Base-by-base conservation (phyloP, 345 rosid genomes). In the Clarkia xantiana region DNA sequence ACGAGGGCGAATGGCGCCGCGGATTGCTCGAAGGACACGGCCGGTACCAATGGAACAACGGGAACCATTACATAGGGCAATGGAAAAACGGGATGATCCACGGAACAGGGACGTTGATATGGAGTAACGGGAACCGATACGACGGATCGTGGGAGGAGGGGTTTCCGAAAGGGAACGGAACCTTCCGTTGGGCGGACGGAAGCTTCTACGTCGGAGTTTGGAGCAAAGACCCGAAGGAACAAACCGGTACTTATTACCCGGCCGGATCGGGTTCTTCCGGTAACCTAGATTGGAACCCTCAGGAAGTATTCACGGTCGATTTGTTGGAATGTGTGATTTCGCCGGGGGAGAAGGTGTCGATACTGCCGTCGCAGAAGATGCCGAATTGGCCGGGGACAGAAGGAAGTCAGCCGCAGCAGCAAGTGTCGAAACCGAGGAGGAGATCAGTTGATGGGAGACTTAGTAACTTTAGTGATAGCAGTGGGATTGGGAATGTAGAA, bases 71-170 rank as follows among this genome's bases (percentile, higher is more conserved):
- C 42, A 72, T 79, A 3, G 98, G 98, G 5, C 86, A 80, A 17
- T 91, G 93, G 94, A 84, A 57, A 63, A 76, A 69, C 52, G 98
- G 90, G 18, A 15, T 59, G 59, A 82, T 86, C 63, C 62, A 76
- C 51, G 95, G 98, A 7, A 81, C 75, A 46, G 98, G 98, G 0
- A 81, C 94, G 0, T 61, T 91, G 87, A 69, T 84, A 25, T 91
- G 94, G 98, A 62, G 62, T 47, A 78, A 74, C 53, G 96, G 85
- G 22, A 86, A 91, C 55, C 72, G 94, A 45, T 86, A 81, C 57
- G 98, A 91, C 56, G 98, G 98, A 0, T 75, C 61, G 47, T 91
- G 98, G 98, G 95, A 84, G 42, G 93, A 80, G 25, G 85, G 84
- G 3, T 65, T 72, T 43, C 98, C 98, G 9, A 84, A 74, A 64